phyloP scores from a whole-genome alignment of 2,329 filamentous ascomycete genomes.

The Alternaria arbusti region DNA sequence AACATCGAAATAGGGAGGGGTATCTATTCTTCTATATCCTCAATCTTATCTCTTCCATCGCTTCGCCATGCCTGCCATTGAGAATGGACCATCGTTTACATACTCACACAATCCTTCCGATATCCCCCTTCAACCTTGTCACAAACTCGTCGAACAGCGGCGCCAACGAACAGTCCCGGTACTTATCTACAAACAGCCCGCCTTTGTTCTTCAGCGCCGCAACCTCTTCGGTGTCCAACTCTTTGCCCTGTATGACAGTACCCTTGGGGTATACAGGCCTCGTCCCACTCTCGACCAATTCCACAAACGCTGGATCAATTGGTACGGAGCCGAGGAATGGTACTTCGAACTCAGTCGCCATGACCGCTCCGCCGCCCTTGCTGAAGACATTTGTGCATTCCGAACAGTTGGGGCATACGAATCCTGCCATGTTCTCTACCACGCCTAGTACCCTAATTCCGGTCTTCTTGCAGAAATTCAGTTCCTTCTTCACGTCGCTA shows the following conservation, averaged over 20 bases:
- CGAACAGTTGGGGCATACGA: constrained; percentile 75
- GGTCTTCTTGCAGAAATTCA: constrained; percentile 91
- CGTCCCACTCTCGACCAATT: constrained; percentile 78
- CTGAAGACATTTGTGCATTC: constrained; percentile 95
- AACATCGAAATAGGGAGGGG: background rate
- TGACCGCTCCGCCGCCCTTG: constrained; percentile 84
- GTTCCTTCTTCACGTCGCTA: constrained; percentile 90
- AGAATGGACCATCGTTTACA: background rate
- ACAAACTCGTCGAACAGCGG: constrained; percentile 73
- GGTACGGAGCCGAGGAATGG: constrained; percentile 86
- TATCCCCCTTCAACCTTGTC: constrained; percentile 55
- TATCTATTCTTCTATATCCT: background rate
- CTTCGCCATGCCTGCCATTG: no score
- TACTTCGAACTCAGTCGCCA: constrained; percentile 86
- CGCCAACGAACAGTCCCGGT: constrained; percentile 72
- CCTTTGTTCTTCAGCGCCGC: constrained; percentile 33
- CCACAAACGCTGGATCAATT: constrained; percentile 90
- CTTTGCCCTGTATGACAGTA: constrained; percentile 54
- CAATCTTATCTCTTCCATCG: background rate
- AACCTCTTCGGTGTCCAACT: constrained; percentile 30
- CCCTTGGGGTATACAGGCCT: constrained; percentile 72
- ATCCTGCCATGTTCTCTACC: constrained; percentile 95
- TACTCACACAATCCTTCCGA: constrained; percentile 19
- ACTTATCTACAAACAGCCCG: constrained; percentile 70
- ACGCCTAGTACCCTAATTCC: constrained; percentile 82